phyloP scores from a whole-genome alignment of 495 filamentous ascomycete genomes.

The Astrocystis sublimbata region DNA sequence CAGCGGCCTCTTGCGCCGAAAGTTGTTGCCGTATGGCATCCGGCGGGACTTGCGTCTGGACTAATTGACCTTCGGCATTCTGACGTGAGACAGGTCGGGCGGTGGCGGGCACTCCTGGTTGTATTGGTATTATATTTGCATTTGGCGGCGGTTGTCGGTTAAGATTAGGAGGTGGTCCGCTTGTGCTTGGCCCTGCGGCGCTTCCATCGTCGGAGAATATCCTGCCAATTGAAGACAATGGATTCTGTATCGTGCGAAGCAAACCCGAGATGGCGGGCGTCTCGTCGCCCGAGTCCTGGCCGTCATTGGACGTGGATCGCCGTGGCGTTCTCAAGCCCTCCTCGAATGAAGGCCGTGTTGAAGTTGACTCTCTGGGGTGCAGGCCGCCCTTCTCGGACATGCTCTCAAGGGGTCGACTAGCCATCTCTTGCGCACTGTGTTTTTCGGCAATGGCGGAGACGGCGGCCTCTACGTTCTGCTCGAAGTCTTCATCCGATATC shows the following conservation, averaged over 20 bases:
- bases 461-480: constrained; percentile 89
- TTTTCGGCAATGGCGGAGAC: constrained; percentile 96
- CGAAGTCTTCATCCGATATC: constrained; percentile 92
- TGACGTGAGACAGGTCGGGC: constrained; percentile 60
- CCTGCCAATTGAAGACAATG: constrained; percentile 90
- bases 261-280: constrained; percentile 81
- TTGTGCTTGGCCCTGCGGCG: constrained; percentile 41
- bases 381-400: constrained; percentile 65
- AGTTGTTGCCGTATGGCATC: constrained; percentile 42
- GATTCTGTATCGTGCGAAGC: constrained; percentile 86
- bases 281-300: constrained; percentile 59
- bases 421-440: constrained; percentile 55
- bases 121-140: constrained; percentile 35
- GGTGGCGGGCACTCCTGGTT: no score
- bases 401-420: constrained; percentile 44
- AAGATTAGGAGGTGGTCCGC: no score
- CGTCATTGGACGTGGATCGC: constrained; percentile 47
- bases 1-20: constrained; percentile 86
- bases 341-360: constrained; percentile 45
- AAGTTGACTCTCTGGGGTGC: constrained; percentile 31
- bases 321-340: constrained; percentile 42
- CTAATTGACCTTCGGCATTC: constrained; percentile 52
- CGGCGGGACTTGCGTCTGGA: constrained; percentile 28
- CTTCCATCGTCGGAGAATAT: constrained; percentile 86
- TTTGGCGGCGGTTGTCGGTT: constrained; percentile 62